Base-by-base conservation (phyloP, 495 filamentous ascomycete genomes). In the Aspergillus diversus region DNA sequence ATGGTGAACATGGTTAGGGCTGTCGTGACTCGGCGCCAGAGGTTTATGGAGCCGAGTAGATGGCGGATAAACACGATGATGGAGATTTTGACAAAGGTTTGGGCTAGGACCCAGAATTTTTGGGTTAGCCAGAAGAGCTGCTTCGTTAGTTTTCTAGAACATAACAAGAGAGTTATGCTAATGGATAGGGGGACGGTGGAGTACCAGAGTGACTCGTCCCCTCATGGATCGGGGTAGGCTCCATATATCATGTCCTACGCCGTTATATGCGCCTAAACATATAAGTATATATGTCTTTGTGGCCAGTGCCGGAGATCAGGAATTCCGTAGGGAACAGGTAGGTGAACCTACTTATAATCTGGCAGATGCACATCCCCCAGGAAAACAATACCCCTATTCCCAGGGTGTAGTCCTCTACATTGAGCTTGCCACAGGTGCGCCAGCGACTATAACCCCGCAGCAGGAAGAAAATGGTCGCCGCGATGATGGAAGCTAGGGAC, bases 51-150 rank as follows among this genome's bases (percentile, higher is more conserved):
- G 0, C 68, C 67, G n/a, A 76, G 59, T 3, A 73, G 43, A 7
- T 67, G 57, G 9, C 68, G 70, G 35, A 75, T 70, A 49, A 77
- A 69, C 12, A 77, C 33, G 4, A 79, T 66, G 58, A 80, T 77
- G 9, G 76, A 77, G 1, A 73, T 54, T 59, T 80, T 80, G 54
- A 74, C 67, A 35, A 75, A 65, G 33, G 71, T 64, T 53, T 74
- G 70, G 3, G 70, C 59, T 0, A 59, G 31, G 0, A 65, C 61
- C 69, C 69, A 74, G 48, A 70, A 72, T 37, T 72, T 72, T 37
- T 70, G 60, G 7, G 62, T 33, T 13, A 74, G 61, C 71, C 71
- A 74, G 34, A 67, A 63, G 51, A 62, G 17, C 71, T 71, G 32
- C 13, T 13, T 34, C 7, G 5, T 35, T 48, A 33, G 32, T 54